These are phyloP conservation scores for Clonostachys solani DNA, from an alignment of 2,329 filamentous ascomycete species.

Conservation along the genomic window DNA sequence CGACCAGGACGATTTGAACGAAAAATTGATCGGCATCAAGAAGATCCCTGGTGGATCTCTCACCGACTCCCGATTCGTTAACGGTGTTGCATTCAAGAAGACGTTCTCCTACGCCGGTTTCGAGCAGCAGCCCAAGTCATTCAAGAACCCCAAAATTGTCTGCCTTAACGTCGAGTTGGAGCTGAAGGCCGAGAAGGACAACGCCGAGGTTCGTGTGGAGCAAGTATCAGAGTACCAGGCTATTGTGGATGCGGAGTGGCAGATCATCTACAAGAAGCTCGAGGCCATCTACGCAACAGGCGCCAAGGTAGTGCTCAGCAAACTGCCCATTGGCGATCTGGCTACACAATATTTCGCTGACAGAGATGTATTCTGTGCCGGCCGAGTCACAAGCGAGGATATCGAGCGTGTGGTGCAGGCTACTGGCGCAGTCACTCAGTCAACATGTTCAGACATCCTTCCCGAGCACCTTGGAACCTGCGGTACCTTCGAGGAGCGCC, in stretches of 20 bases:
- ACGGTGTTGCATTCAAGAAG: slow-evolving; percentile 99
- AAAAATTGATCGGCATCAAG: slow-evolving; percentile 97
- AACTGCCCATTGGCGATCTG: slow-evolving; percentile 94
- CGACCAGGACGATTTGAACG: slow-evolving; percentile 95
- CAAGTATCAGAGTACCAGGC: slow-evolving; percentile 99
- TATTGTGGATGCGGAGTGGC: slow-evolving; percentile 98
- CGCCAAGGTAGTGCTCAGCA: slow-evolving; percentile 95
- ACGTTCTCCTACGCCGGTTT: slow-evolving; percentile 99
- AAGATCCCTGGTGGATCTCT: slow-evolving; percentile 96
- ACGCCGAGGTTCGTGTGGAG: slow-evolving; percentile 95
- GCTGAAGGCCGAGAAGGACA: slow-evolving; percentile 98
- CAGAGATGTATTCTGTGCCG: slow-evolving; percentile 96
- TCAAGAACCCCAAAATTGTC: slow-evolving; percentile 91
- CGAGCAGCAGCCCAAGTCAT: slow-evolving; percentile 96
- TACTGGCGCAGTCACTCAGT: slow-evolving; percentile 87
- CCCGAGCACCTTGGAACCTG: slow-evolving; percentile 87
- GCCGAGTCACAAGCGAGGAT: slow-evolving; percentile 85
- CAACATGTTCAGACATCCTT: slow-evolving; percentile 93
- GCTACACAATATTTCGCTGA: slow-evolving; percentile 98
- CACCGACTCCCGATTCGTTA: slow-evolving; percentile 93
- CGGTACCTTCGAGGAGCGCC: slow-evolving; percentile 86
- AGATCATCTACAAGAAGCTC: slow-evolving; percentile 99
- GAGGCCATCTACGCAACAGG: slow-evolving; percentile 91
- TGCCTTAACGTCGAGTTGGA: slow-evolving; percentile 98
- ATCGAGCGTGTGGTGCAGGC: slow-evolving; percentile 96